phyloP scores from a whole-genome alignment of 1,284 basidiomycete genomes.

The Sporisorium scitamineum region DNA sequence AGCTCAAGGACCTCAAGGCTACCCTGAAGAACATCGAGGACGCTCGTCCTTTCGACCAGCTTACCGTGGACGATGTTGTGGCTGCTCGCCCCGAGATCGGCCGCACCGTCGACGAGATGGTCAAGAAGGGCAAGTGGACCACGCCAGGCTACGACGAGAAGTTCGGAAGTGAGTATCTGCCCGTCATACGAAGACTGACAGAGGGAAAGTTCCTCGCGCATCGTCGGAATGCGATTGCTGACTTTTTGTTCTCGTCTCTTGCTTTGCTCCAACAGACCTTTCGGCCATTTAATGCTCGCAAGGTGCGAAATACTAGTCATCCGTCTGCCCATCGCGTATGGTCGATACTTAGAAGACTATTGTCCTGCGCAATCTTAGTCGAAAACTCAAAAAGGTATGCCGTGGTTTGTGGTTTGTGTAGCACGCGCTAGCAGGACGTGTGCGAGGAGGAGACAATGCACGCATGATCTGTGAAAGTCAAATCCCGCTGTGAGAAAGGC shows the following conservation, averaged over 20 bases:
- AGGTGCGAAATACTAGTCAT: not conserved
- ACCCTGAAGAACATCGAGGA: constrained; percentile 98
- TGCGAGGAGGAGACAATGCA: not conserved
- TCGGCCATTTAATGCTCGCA: constrained; percentile 52
- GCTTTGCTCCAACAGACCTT: constrained; percentile 40
- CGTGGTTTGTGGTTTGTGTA: not conserved
- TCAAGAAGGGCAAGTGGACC: constrained; percentile 99
- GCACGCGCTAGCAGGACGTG: too few relatives aligned
- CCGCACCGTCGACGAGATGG: constrained; percentile 94
- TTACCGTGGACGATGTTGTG: constrained; percentile 92
- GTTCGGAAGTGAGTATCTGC: constrained; percentile 65
- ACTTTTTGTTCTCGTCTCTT: not conserved
- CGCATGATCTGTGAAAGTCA: too few relatives aligned
- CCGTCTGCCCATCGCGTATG: not conserved
- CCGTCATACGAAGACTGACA: too few relatives aligned
- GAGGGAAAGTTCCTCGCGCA: not conserved
- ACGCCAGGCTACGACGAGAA: constrained; percentile 73
- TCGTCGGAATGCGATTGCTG: not conserved
- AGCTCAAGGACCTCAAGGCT: constrained; percentile 89
- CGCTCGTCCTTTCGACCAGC: constrained; percentile 95
- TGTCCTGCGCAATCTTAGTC: constrained; percentile 16
- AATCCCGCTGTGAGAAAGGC: too few relatives aligned
- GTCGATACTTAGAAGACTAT: not conserved
- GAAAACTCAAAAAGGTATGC: not conserved
- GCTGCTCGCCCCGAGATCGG: constrained; percentile 91